phyloP scores from a whole-genome alignment of 257 asterid species.

The Solanum tarijense region DNA sequence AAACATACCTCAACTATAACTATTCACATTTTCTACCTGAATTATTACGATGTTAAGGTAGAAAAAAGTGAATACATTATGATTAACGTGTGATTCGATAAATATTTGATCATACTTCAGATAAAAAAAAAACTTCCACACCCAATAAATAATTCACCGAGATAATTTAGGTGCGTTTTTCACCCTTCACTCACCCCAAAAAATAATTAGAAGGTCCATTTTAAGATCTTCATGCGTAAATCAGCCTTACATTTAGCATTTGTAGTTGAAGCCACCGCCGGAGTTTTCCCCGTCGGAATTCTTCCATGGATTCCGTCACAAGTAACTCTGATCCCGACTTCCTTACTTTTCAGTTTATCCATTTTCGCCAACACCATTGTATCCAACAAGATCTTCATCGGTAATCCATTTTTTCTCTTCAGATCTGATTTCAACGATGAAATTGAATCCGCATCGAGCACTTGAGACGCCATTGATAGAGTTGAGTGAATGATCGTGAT shows the following conservation, averaged over 20 bases:
- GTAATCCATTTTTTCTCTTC: slow-evolving; percentile 44
- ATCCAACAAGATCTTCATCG: slow-evolving; percentile 53
- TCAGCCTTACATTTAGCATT: slow-evolving; percentile 1
- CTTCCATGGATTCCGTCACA: slow-evolving; percentile 69
- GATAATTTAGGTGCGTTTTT: neutral
- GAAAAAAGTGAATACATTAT: neutral
- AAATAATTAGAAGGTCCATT: neutral
- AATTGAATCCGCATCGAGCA: slow-evolving; percentile 43
- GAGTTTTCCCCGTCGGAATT: slow-evolving; percentile 12
- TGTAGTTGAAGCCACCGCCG: neutral
- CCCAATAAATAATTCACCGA: neutral
- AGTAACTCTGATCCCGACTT: slow-evolving; percentile 62
- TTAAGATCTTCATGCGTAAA: neutral
- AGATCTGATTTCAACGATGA: slow-evolving; percentile 47
- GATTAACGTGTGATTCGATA: neutral
- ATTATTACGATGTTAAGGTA: neutral
- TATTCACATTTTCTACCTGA: neutral
- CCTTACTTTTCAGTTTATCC: slow-evolving; percentile 58
- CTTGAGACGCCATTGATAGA: slow-evolving; percentile 18
- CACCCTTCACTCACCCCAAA: neutral
- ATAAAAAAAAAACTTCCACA: too few relatives aligned
- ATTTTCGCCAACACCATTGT: slow-evolving; percentile 51
- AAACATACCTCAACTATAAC: neutral
- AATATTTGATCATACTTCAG: neutral
- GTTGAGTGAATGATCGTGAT: slow-evolving; percentile 41